Base-by-base conservation (phyloP, 2,329 filamentous ascomycete species). In the Fusarium sp. region DNA sequence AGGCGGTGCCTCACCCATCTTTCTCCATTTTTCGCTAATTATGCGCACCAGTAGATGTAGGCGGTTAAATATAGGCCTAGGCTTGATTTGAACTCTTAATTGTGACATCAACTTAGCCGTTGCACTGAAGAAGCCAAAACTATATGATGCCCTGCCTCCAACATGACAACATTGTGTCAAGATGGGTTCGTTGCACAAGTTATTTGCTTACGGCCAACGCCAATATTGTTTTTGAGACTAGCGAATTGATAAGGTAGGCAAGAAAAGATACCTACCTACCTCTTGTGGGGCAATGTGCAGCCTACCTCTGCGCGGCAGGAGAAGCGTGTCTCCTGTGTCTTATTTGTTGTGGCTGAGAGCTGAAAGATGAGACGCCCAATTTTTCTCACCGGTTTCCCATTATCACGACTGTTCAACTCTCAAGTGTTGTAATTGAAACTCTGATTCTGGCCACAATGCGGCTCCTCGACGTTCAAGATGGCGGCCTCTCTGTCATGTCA, bases 11-110 rank as follows among this genome's bases (percentile, higher is more conserved):
- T 23, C 23, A 23, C 6, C 6, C 23, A 5, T 37, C 6, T 13
- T 38, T 11, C 50, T 40, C 60, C 58, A 49, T 33, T 40, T 28
- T 61, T 34, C 11, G 18, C 13, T 13, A 6, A n/a, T 11, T 36
- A 63, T 56, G 49, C 60, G 57, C 58, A 13, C 60, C 57, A 62
- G 57, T 62, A n/a, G n/a, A n/a, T n/a, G n/a, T n/a, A n/a, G 23
- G 30, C 6, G 10, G 10, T 30, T 6, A n/a, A 28, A 16, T 12
- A 12, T 18, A 12, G 12, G 9, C 15, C 54, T 52, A 38, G 18
- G 20, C 40, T 26, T 26, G 11, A 51, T 20, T 61, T 8, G 18
- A 40, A 28, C 31, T 20, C 8, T 36, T 11, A 30, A 28, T 20
- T 34, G n/a, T 7, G 34, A 41, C 16, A 28, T 8, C 9, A n/a